Percentiles rank a stretch among this genome's conserved stretches.
Evolutionary conservation across 2,329 filamentous ascomycete genomes (phyloP).

Genomic region (Emmonsiellopsis sp.): DNA sequence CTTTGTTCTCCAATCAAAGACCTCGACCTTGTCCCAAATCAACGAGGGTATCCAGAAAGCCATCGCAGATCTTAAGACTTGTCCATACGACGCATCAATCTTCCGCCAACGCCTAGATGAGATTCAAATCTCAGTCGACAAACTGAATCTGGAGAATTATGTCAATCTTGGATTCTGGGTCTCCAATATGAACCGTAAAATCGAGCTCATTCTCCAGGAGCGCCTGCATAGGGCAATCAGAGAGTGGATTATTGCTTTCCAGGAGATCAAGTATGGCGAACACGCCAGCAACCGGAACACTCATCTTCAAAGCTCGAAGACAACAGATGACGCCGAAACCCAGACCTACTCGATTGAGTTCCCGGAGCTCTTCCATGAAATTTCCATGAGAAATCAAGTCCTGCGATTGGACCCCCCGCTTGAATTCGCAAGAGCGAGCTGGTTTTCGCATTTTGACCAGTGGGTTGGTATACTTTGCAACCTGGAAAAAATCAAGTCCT

Average conservation of each 20-base stretch:
- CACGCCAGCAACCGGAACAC: conserved; percentile 6
- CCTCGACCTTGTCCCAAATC: conserved; percentile 65
- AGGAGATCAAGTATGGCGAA: conserved; percentile 40
- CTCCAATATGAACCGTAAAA: conserved; percentile 70
- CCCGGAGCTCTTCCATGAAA: conserved; percentile 64
- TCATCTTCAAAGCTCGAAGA: conserved; percentile 6
- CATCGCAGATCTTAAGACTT: conserved; percentile 71
- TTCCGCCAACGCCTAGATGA: conserved; percentile 74
- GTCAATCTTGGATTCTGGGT: conserved; percentile 91
- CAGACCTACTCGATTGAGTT: conserved; percentile 31
- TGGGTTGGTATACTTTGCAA: conserved; percentile 93
- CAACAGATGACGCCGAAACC: conserved; percentile 19
- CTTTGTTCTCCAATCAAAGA: conserved; percentile 80
- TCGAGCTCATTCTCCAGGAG: conserved; percentile 69
- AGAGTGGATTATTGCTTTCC: conserved; percentile 80
- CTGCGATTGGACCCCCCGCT: conserved; percentile 93
- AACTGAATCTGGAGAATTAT: conserved; percentile 92
- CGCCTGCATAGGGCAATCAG: conserved; percentile 77
- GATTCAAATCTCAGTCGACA: conserved; percentile 88
- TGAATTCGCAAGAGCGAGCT: conserved; percentile 82
- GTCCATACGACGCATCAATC: conserved; percentile 67
- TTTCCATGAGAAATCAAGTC: conserved; percentile 96
- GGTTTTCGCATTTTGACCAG: conserved; percentile 83
- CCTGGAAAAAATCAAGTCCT: conserved; percentile 86
- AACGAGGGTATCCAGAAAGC: conserved; percentile 75